Evolutionary conservation across 345 rosid genomes (phyloP).

Genomic region (Syzygium oleosum): DNA sequence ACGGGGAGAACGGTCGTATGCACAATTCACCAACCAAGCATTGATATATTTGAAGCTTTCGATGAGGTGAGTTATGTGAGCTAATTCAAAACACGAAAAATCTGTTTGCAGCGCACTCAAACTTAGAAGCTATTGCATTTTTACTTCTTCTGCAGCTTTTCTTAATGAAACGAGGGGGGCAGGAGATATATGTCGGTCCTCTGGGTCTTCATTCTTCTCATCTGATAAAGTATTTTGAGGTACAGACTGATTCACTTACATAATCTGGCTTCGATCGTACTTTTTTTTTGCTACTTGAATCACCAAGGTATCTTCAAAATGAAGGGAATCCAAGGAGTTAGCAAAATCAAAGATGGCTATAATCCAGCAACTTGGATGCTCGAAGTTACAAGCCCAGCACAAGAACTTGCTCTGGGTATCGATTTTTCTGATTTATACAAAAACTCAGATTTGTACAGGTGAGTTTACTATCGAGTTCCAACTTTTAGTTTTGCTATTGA

Average conservation of each 20-base stretch:
- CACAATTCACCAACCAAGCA: slow-evolving; percentile 93
- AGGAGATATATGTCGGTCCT: slow-evolving; percentile 42
- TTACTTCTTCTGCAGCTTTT: slow-evolving; percentile 24
- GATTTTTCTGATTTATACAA: slow-evolving; percentile 32
- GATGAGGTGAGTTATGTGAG: slow-evolving; percentile 52
- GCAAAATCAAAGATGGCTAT: slow-evolving; percentile 31
- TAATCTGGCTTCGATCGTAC: too few relatives aligned
- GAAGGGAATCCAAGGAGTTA: slow-evolving; percentile 29
- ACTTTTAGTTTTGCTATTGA: background rate
- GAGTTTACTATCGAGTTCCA: background rate
- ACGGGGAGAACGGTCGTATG: slow-evolving; percentile 91
- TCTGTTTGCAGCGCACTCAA: background rate
- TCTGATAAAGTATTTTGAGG: slow-evolving; percentile 24
- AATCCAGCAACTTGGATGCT: slow-evolving; percentile 71
- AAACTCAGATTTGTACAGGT: slow-evolving; percentile 31
- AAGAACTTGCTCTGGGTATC: slow-evolving; percentile 21
- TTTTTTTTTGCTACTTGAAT: background rate
- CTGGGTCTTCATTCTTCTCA: slow-evolving; percentile 31
- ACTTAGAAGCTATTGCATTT: background rate
- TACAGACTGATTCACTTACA: too few relatives aligned
- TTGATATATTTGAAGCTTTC: slow-evolving; percentile 84
- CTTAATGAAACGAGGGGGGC: slow-evolving; percentile 37
- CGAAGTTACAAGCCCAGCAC: slow-evolving; percentile 30
- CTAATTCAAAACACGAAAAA: background rate
- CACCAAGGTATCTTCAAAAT: background rate